A percentile compares a stretch with the other conserved stretches of the same genome.
Evolutionary conservation across 2,329 filamentous ascomycete genomes (phyloP).

Genomic region (Fusarium staphyleae): DNA sequence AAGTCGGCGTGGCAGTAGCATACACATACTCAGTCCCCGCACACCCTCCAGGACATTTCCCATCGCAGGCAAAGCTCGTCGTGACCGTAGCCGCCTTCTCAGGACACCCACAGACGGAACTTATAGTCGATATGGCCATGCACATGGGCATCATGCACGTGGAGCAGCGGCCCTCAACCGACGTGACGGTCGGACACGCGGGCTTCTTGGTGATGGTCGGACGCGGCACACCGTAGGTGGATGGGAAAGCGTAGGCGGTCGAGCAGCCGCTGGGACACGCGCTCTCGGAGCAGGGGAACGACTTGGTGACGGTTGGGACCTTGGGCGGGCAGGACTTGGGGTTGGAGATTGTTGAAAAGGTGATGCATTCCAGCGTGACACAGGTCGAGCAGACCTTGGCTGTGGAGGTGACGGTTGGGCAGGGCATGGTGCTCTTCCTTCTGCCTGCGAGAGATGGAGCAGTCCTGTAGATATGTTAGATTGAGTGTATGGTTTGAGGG

Average conservation of each 20-base stretch:
- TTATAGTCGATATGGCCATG: constrained; percentile 42
- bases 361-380: constrained; percentile 42
- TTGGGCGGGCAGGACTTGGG: constrained; percentile 41
- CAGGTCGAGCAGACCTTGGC: constrained; percentile 46
- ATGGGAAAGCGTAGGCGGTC: constrained; percentile 37
- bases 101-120: constrained; percentile 46
- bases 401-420: constrained; percentile 47
- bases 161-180: constrained; percentile 43
- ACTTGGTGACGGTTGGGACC: constrained; percentile 39
- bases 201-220: constrained; percentile 14
- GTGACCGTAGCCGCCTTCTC: constrained; percentile 41
- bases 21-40: constrained; percentile 40
- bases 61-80: constrained; percentile 40
- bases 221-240: constrained; percentile 18
- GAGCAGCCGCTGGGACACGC: constrained; percentile 37
- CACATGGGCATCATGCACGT: constrained; percentile 46
- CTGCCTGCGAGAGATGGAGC: constrained; percentile 10
- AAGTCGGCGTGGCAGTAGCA: constrained; percentile 33
- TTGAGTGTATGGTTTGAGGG: neutral
- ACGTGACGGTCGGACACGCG: constrained; percentile 47
- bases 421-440: constrained; percentile 23
- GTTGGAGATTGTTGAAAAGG: constrained; percentile 43
- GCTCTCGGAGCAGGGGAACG: constrained; percentile 34
- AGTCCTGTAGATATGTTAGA: constrained; percentile 17
- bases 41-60: constrained; percentile 38